These are phyloP conservation scores for Flammula alnicola DNA, from an alignment of 1,284 basidiomycete genomes.

Conservation along the genomic window DNA sequence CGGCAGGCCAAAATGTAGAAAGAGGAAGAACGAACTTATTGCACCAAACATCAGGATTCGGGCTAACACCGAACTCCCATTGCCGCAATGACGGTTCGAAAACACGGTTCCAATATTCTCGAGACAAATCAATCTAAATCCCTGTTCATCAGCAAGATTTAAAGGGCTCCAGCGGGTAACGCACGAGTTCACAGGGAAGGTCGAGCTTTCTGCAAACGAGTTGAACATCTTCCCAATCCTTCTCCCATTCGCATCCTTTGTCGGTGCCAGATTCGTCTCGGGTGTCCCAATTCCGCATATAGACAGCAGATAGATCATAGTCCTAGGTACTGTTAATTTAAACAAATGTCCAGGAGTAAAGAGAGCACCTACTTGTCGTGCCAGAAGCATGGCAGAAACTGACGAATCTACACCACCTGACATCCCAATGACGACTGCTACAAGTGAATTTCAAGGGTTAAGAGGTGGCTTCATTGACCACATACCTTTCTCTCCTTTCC, in stretches of 20 bases:
- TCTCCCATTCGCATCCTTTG: constrained; percentile 92
- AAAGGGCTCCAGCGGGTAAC: constrained; percentile 13
- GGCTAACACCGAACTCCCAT: constrained; percentile 83
- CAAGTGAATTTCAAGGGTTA: not conserved
- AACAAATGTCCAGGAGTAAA: not conserved
- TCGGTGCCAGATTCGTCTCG: constrained; percentile 73
- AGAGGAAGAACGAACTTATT: constrained; percentile 70
- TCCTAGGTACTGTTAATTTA: constrained; percentile 48
- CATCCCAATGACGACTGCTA: constrained; percentile 86
- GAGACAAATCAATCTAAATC: constrained; percentile 76
- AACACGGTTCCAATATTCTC: constrained; percentile 88
- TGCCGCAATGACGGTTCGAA: constrained; percentile 81
- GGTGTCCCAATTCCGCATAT: constrained; percentile 96
- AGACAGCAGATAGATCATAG: constrained; percentile 85
- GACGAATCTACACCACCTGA: constrained; percentile 97
- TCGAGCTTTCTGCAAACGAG: constrained; percentile 73
- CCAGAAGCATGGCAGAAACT: constrained; percentile 78
- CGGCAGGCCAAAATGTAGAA: not conserved
- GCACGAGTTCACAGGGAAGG: constrained; percentile 71
- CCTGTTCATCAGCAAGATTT: not conserved
- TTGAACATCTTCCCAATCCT: constrained; percentile 92
- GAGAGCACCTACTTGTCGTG: constrained; percentile 55
- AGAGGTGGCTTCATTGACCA: not conserved
- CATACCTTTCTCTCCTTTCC: constrained; percentile 59
- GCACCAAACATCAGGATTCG: constrained; percentile 95